Evolutionary conservation across 2,329 filamentous ascomycete species (phyloP).

Genomic region (Cladobotryum mycophilum): DNA sequence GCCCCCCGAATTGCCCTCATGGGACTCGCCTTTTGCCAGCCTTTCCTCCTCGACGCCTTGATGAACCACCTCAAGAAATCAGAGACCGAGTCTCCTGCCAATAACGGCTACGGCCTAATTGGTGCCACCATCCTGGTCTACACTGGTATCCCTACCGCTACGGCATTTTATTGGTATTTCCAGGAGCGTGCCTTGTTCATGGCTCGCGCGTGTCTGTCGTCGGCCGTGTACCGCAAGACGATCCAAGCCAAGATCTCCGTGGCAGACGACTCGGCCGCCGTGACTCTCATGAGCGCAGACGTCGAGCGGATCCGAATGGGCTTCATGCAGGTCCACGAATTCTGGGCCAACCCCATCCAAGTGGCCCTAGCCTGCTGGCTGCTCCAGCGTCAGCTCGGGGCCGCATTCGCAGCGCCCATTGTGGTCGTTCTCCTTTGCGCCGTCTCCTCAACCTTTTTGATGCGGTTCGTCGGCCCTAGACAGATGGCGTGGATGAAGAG

Average conservation of each 20-base stretch:
- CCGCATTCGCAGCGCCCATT: constrained; percentile 42
- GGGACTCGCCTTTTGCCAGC: constrained; percentile 31
- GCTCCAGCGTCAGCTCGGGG: constrained; percentile 39
- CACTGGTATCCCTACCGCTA: constrained; percentile 30
- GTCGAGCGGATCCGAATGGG: constrained; percentile 36
- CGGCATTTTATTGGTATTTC: constrained; percentile 1
- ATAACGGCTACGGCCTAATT: constrained; percentile 36
- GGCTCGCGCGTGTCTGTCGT: constrained; percentile 25
- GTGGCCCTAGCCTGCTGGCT: constrained; percentile 41
- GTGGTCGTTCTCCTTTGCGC: constrained; percentile 31
- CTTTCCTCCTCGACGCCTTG: constrained; percentile 35
- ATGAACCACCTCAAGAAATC: constrained; percentile 28
- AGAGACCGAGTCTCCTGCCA: constrained; percentile 6
- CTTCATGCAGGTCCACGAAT: constrained; percentile 30
- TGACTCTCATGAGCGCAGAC: constrained; percentile 45
- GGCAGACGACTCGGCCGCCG: constrained; percentile 32
- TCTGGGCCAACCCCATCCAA: constrained; percentile 36
- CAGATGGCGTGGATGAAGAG: constrained; percentile 32
- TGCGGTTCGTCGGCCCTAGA: constrained; percentile 7
- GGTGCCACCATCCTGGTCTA: constrained; percentile 36
- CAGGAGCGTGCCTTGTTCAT: constrained; percentile 2
- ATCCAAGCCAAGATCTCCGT: constrained; percentile 24
- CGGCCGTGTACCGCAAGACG: constrained; percentile 30
- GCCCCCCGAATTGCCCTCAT: constrained; percentile 26
- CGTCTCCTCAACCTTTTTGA: constrained; percentile 7